These are phyloP conservation scores for Pachysandra terminalis DNA, from an alignment of 164 flowering plant genomes.

Conservation along the genomic window DNA sequence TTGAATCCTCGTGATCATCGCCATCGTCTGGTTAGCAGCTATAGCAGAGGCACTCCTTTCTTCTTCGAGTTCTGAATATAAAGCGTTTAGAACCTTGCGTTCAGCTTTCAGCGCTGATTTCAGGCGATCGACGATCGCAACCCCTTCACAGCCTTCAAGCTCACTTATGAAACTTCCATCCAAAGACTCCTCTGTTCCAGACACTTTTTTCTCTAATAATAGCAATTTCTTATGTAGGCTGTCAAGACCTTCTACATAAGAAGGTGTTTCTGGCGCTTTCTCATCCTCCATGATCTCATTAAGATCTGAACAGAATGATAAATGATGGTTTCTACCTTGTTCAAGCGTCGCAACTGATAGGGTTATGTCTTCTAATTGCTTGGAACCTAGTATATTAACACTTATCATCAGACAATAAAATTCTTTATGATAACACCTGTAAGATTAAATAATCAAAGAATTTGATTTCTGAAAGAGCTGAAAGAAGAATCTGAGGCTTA, in stretches of 20 bases:
- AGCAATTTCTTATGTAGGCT: conserved; percentile 40
- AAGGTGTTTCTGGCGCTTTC: conserved; percentile 55
- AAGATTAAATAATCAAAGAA: no score
- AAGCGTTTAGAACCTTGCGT: conserved; percentile 46
- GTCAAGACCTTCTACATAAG: conserved; percentile 36
- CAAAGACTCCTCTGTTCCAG: conserved; percentile 48
- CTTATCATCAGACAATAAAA: conserved; percentile 3
- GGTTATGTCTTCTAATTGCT: conserved; percentile 24
- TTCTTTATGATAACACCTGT: no score
- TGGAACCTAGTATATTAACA: conserved; percentile 18
- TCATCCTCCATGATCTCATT: conserved; percentile 64
- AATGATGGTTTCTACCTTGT: conserved; percentile 16
- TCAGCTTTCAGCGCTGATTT: conserved; percentile 55
- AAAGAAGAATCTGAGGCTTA: conserved; percentile 22
- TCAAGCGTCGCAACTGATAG: conserved; percentile 20
- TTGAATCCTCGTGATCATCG: conserved; percentile 91
- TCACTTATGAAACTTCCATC: conserved; percentile 69
- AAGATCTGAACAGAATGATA: conserved; percentile 24
- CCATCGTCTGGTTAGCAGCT: conserved; percentile 92
- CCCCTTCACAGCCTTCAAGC: conserved; percentile 41
- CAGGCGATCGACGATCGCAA: conserved; percentile 45
- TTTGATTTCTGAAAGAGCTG: no score
- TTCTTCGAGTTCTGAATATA: conserved; percentile 84
- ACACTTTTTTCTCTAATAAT: conserved; percentile 41
- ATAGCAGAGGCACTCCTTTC: conserved; percentile 87